phyloP scores from a whole-genome alignment of 2,329 filamentous ascomycete species.

The Phialemoniopsis sp. region DNA sequence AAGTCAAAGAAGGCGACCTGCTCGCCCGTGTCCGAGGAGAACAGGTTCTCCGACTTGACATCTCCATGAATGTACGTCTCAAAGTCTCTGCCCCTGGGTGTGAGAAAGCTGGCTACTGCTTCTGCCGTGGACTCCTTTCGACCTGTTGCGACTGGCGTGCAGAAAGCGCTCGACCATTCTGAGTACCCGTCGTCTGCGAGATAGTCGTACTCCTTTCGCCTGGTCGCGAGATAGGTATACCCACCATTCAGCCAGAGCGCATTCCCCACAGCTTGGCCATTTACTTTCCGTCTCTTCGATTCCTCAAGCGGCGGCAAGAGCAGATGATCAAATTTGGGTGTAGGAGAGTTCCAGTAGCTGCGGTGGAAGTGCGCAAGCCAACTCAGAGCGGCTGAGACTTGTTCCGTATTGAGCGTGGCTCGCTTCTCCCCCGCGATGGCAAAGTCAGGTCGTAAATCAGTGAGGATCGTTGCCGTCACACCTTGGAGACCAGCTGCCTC shows the following conservation, averaged over 20 bases:
- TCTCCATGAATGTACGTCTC: conserved; percentile 65
- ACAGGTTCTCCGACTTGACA: conserved; percentile 67
- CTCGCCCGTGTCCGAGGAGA: conserved; percentile 44
- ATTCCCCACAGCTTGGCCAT: conserved; percentile 7
- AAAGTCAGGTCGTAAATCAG: conserved; percentile 48
- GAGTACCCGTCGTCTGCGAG: conserved; percentile 41
- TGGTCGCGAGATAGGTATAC: conserved; percentile 65
- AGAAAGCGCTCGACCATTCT: conserved; percentile 52
- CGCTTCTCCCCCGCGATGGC: conserved; percentile 54
- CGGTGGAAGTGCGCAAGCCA: conserved; percentile 62
- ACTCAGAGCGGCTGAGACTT: conserved; percentile 50
- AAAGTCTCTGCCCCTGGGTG: conserved; percentile 34
- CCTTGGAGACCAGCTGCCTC: conserved; percentile 24
- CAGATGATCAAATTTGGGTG: conserved; percentile 24
- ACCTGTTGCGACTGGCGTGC: conserved; percentile 20
- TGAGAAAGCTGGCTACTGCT: conserved; percentile 45
- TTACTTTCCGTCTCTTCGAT: conserved; percentile 20
- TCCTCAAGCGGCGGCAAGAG: conserved; percentile 55
- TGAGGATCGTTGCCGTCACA: conserved; percentile 51
- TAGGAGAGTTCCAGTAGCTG: conserved; percentile 38
- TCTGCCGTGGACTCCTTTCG: conserved; percentile 30
- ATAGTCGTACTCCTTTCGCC: conserved; percentile 48
- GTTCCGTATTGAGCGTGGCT: conserved; percentile 34
- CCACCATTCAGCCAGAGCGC: conserved; percentile 61
- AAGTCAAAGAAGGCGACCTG: conserved; percentile 65